These are phyloP conservation scores for Saccharomycopsis crataegensis DNA, from an alignment of 1,139 yeast species.

Conservation along the genomic window DNA sequence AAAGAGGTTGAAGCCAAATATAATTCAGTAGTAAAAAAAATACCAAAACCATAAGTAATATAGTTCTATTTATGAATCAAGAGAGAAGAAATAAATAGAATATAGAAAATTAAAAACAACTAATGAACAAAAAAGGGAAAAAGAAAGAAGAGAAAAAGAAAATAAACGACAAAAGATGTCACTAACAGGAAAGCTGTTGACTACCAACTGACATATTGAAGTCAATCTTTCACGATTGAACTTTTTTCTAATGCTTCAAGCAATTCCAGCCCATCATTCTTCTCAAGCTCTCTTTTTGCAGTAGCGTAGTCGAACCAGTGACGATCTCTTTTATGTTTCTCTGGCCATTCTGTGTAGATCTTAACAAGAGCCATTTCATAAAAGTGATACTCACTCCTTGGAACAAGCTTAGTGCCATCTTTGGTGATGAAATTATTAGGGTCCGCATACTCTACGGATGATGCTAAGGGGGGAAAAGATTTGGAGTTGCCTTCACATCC, in stretches of 20 bases:
- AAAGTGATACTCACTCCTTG: conserved; percentile 77
- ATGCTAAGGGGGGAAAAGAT: not conserved
- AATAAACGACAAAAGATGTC: not conserved
- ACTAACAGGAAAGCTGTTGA: not conserved
- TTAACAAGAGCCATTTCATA: conserved; percentile 62
- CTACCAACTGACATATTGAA: not conserved
- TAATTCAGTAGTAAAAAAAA: no score
- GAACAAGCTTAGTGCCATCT: conserved; percentile 29
- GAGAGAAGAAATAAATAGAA: no score
- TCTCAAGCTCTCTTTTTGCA: conserved; percentile 56
- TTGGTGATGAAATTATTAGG: not conserved
- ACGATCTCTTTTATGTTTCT: conserved; percentile 48
- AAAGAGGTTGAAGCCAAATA: no score
- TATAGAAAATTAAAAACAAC: not conserved
- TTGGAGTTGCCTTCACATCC: not conserved
- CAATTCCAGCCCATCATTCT: conserved; percentile 62
- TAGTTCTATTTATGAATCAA: no score
- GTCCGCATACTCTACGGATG: not conserved
- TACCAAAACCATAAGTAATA: no score
- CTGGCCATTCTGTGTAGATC: conserved; percentile 70
- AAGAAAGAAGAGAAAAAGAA: not conserved
- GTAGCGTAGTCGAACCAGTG: conserved; percentile 72
- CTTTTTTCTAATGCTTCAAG: conserved; percentile 48
- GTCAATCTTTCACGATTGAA: conserved; percentile 29
- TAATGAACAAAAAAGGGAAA: not conserved